Evolutionary conservation across 345 rosid genomes (phyloP).

Genomic region (Lenwebbia sp.): DNA sequence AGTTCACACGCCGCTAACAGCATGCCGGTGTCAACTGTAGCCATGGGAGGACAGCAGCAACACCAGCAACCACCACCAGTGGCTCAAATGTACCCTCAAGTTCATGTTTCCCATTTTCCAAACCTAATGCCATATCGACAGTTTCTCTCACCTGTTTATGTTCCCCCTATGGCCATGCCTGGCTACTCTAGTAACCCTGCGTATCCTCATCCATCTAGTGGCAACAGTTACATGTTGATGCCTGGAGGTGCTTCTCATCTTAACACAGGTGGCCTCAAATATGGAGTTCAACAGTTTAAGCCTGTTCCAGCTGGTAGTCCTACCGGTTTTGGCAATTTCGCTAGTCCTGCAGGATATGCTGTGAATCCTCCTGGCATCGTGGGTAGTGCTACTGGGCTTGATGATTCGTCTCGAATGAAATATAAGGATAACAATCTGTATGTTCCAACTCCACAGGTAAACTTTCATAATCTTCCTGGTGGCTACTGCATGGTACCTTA

Average conservation of each 20-base stretch:
- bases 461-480: not conserved
- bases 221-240: conserved; percentile 78
- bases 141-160: conserved; percentile 68
- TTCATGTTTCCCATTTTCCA: conserved; percentile 70
- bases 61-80: conserved; percentile 67
- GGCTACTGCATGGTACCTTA: not conserved
- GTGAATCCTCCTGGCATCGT: conserved; percentile 65
- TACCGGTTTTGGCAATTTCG: conserved; percentile 46
- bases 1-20: conserved; percentile 28
- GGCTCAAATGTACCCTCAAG: conserved; percentile 87
- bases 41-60: conserved; percentile 28
- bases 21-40: conserved; percentile 45
- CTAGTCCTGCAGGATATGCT: conserved; percentile 52
- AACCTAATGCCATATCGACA: conserved; percentile 88
- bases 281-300: conserved; percentile 81
- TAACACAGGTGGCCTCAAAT: conserved; percentile 64
- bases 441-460: conserved; percentile 83
- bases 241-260: conserved; percentile 79
- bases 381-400: conserved; percentile 67
- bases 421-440: conserved; percentile 76
- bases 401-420: conserved; percentile 79
- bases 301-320: conserved; percentile 60
- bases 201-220: conserved; percentile 81
- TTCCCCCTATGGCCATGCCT: conserved; percentile 84
- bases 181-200: conserved; percentile 77